These are phyloP conservation scores for Solanum sejunctum DNA, from an alignment of 257 asterid genomes.

Conservation along the genomic window DNA sequence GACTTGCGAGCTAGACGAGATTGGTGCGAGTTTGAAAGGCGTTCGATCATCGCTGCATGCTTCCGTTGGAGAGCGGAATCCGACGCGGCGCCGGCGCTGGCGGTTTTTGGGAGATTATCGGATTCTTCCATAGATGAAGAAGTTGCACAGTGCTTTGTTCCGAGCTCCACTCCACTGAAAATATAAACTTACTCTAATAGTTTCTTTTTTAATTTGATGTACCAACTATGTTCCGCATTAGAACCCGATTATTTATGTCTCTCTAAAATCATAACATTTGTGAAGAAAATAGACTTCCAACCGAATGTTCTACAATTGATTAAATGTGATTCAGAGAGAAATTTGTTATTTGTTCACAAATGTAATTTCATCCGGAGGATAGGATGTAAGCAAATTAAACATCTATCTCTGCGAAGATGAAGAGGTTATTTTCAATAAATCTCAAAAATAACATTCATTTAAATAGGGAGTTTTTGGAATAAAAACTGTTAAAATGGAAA, in stretches of 20 bases:
- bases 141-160: background rate
- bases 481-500: background rate
- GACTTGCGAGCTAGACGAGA: constrained; percentile 34
- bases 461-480: background rate
- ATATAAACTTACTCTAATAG: too few species aligned
- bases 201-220: too few species aligned
- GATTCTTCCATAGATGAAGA: background rate
- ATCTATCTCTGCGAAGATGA: background rate
- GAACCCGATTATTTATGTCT: too few species aligned
- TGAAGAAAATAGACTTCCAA: background rate
- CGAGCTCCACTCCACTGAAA: background rate
- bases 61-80: constrained; percentile 35
- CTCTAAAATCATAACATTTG: too few species aligned
- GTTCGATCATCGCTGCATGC: constrained; percentile 78
- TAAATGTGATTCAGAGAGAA: background rate
- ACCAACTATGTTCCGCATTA: too few species aligned
- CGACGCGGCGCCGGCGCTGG: background rate
- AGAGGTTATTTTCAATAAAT: background rate
- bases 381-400: background rate
- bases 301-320: background rate
- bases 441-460: background rate
- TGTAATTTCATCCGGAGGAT: too few species aligned
- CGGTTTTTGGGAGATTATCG: background rate
- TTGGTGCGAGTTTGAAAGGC: constrained; percentile 63
- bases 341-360: too few species aligned